These are phyloP conservation scores for Vigna angularis DNA, from an alignment of 306 rosid species.

Conservation along the genomic window DNA sequence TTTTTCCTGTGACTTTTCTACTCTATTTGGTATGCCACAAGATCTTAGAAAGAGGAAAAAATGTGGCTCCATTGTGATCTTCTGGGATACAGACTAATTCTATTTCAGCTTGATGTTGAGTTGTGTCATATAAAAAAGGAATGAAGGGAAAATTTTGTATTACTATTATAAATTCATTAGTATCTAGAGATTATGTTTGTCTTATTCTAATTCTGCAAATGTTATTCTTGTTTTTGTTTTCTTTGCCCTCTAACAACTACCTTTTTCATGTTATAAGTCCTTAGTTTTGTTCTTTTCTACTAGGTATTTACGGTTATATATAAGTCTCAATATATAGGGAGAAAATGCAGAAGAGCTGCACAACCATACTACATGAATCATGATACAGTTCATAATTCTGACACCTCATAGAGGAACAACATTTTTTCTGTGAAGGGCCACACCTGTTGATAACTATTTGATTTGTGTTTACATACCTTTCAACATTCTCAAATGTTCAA, in stretches of 20 bases:
- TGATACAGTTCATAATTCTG: too few relatives aligned
- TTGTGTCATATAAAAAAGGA: neutral
- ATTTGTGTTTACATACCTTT: too few relatives aligned
- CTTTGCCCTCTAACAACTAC: neutral
- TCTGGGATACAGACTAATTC: neutral
- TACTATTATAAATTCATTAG: neutral
- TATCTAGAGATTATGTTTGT: neutral
- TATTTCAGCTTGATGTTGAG: neutral
- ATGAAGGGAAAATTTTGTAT: neutral
- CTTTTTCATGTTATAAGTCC: neutral
- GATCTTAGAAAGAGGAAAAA: neutral
- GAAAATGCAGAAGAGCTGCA: too few relatives aligned
- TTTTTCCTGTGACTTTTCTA: conserved; percentile 10
- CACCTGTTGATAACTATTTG: too few relatives aligned
- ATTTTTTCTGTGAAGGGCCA: too few relatives aligned
- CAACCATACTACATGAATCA: too few relatives aligned
- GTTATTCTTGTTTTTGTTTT: neutral
- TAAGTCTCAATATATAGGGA: too few relatives aligned
- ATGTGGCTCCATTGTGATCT: neutral
- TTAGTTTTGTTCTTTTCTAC: neutral
- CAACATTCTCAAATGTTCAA: too few relatives aligned
- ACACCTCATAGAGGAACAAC: too few relatives aligned
- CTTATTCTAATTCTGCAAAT: neutral
- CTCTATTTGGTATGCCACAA: conserved; percentile 5
- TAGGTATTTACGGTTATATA: too few relatives aligned